Base-by-base conservation (phyloP, 148 eudicot species). In the Amaranthus cruentus region DNA sequence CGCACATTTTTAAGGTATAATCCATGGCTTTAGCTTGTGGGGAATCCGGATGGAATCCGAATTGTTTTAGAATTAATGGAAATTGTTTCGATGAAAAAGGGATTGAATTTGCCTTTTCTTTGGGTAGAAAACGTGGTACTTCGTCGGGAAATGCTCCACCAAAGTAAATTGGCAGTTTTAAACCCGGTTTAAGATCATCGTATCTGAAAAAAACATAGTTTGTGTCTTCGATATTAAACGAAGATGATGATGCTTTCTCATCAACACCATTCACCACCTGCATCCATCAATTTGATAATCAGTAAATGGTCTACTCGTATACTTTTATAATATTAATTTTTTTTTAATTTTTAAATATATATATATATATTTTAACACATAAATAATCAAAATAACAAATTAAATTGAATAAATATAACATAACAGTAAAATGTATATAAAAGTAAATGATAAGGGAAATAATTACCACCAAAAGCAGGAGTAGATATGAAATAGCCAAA, bases 241-340 rank as follows among this genome's bases (percentile, higher is more conserved):
- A 28, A 28, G 38, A 28, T 28, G 38, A 28, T 28, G 38, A 28
- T 28, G 2, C 38, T 28, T 8, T 28, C 64, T 21, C 15, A 1
- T 62, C 66, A 4, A 46, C 43, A 62, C 47, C 66, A 11, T 43
- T 62, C 66, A 62, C 66, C 4, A 62, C 66, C 66, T 62, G 66
- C 66, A 62, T 62, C 6, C 47, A 62, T 7, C 1, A 4, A 42
- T 60, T 6, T 7, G 3, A 6, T 7, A 7, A 60, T 6, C 5
- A 60, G 63, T 28, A 28, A 28, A 28, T 28, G 0, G 38, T 28
- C 38, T 28, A 28, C 38, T 28, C 2, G 38, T 28, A 28, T 28
- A 0, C 38, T 28, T 28, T 28, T 28, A 28, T 28, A 28, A 28
- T 18, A 7, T n/a, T n/a, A n/a, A n/a, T n/a, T n/a, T n/a, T n/a